These are phyloP conservation scores for Brassica napus DNA, from an alignment of 345 rosid species.

Conservation along the genomic window DNA sequence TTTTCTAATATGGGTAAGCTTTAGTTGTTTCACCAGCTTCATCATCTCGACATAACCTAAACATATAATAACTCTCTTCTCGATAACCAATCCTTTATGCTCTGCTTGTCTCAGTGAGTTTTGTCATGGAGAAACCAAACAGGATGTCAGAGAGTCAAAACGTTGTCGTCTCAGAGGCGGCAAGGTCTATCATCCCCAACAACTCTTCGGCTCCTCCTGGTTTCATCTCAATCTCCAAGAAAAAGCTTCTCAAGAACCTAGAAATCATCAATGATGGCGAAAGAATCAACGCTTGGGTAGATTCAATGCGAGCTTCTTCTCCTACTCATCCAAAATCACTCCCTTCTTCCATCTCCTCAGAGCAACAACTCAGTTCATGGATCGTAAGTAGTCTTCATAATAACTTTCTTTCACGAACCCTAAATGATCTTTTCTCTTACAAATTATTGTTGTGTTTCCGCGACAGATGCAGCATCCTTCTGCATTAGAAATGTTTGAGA, in stretches of 20 bases:
- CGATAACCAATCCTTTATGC: background rate
- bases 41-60: background rate
- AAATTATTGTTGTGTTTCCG: background rate
- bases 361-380: slow-evolving; percentile 54
- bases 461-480: slow-evolving; percentile 75
- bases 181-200: slow-evolving; percentile 42
- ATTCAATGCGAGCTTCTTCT: slow-evolving; percentile 88
- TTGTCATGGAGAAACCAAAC: slow-evolving; percentile 33
- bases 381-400: slow-evolving; percentile 44
- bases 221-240: slow-evolving; percentile 21
- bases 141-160: slow-evolving; percentile 46
- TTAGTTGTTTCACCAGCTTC: background rate
- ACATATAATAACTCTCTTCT: background rate
- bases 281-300: slow-evolving; percentile 73
- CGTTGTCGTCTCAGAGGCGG: slow-evolving; percentile 50
- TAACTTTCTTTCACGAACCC: slow-evolving; percentile 12
- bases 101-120: slow-evolving; percentile 35
- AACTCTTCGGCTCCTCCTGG: slow-evolving; percentile 35
- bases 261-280: slow-evolving; percentile 62
- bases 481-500: slow-evolving; percentile 73
- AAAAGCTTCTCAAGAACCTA: slow-evolving; percentile 50
- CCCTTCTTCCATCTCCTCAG: slow-evolving; percentile 43
- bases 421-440: background rate
- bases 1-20: slow-evolving; percentile 26
- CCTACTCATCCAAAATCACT: slow-evolving; percentile 72